Percentiles rank a stretch among this genome's conserved stretches.
Conservation (phyloP, 2,329 filamentous ascomycete genomes). For the Cadophora luteo-olivacea region DNA sequence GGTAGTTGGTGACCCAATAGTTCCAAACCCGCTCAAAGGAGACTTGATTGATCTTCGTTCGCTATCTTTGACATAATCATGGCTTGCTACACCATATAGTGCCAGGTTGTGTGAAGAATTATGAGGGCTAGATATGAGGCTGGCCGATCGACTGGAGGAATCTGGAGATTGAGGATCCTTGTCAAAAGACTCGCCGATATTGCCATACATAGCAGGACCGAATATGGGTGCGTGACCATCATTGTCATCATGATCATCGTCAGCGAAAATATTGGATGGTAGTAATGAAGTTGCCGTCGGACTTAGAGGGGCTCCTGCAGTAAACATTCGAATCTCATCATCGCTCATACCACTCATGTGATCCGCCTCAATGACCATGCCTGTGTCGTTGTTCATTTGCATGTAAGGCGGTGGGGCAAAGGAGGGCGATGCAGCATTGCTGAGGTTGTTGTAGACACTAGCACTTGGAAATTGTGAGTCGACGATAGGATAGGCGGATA, state of each 20-base stretch:
- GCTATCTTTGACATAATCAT: slow-evolving; percentile 37
- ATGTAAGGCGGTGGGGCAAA: slow-evolving; percentile 59
- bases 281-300: slow-evolving; percentile 77
- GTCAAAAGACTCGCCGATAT: slow-evolving; percentile 47
- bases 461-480: slow-evolving; percentile 47
- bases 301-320: slow-evolving; percentile 73
- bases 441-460: slow-evolving; percentile 51
- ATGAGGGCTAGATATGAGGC: slow-evolving; percentile 67
- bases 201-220: slow-evolving; percentile 44
- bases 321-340: slow-evolving; percentile 65
- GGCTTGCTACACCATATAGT: slow-evolving; percentile 50
- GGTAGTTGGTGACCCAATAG: slow-evolving; percentile 40
- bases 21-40: slow-evolving; percentile 39
- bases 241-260: slow-evolving; percentile 62
- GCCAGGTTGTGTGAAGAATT: slow-evolving; percentile 64
- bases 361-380: slow-evolving; percentile 42
- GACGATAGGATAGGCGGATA: slow-evolving; percentile 39
- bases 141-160: slow-evolving; percentile 63
- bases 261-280: slow-evolving; percentile 69
- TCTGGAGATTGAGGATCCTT: slow-evolving; percentile 65
- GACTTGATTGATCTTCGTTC: slow-evolving; percentile 41
- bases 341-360: slow-evolving; percentile 59
- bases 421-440: slow-evolving; percentile 51
- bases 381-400: slow-evolving; percentile 41
- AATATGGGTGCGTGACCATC: slow-evolving; percentile 32